Base-by-base conservation (phyloP, 306 rosid genomes). In the Pueraria montana region DNA sequence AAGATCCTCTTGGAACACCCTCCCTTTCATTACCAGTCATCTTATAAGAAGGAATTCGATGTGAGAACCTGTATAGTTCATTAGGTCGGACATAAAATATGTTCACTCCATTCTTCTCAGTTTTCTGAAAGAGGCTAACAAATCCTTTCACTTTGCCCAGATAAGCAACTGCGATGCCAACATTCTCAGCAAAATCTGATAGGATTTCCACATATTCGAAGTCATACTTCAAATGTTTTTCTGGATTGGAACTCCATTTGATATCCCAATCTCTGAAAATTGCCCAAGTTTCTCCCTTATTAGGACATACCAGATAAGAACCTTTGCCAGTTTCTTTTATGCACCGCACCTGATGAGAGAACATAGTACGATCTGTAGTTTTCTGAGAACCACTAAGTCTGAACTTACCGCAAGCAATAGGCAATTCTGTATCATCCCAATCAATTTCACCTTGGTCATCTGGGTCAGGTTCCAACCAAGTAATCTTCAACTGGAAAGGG, bases 241-340 rank as follows among this genome's bases (percentile, higher is more conserved):
- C 74, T 8, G 92, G 95, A 49, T 92, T 82, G 42, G 87, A 90
- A 84, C 91, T 85, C 97, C 99, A 94, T 45, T 86, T 79, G 38
- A 88, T 83, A 86, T 94, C 94, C 99, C 99, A 94, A 63, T 94
- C 74, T 84, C 84, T 92, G 87, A 83, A 96, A 62, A 94, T 71
- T 48, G 97, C 99, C 99, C 99, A 96, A 17, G 95, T 96, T 87
- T 96, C 98, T 46, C 98, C 99, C 87, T 86, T 88, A 56, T 84
- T 75, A 24, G 99, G 98, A 87, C 81, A 85, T 68, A 92, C 80
- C 53, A 90, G 24, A 62, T 72, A 91, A 61, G 84, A 49, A 74
- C 30, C 38, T 74, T 80, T 85, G 26, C 78, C 55, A 7, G 72
- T 81, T 45, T 82, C 87, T 84, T 86, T 90, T 36, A 72, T 78